A percentile compares a stretch with the other conserved stretches of the same genome.
phyloP scores from a whole-genome alignment of 2,329 filamentous ascomycete genomes.

The Allantophomopsis lycopodina region DNA sequence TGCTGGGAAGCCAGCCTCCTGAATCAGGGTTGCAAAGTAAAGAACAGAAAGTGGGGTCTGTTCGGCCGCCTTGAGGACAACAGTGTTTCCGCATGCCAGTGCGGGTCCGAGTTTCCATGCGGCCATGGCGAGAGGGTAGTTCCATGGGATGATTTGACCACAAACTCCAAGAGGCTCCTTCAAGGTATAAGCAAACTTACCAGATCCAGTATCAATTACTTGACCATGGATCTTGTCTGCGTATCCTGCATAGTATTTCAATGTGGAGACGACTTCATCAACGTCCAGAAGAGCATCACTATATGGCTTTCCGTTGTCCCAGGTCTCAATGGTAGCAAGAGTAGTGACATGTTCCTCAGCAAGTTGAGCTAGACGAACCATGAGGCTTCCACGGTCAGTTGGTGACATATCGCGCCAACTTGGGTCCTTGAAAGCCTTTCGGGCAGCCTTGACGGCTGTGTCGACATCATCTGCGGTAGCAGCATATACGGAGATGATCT shows the following conservation, averaged over 20 bases:
- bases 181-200: constrained; percentile 65
- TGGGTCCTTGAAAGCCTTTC: constrained; percentile 40
- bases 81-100: constrained; percentile 44
- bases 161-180: constrained; percentile 69
- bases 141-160: constrained; percentile 69
- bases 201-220: constrained; percentile 56
- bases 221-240: constrained; percentile 70
- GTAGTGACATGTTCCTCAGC: constrained; percentile 49
- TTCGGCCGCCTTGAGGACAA: constrained; percentile 53
- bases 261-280: constrained; percentile 37
- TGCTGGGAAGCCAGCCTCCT: constrained; percentile 63
- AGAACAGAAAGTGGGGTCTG: constrained; percentile 53
- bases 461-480: constrained; percentile 52
- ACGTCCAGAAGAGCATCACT: constrained; percentile 53
- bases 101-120: constrained; percentile 68
- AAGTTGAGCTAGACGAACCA: constrained; percentile 58
- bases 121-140: constrained; percentile 65
- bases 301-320: constrained; percentile 74
- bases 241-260: constrained; percentile 68
- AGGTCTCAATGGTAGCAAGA: constrained; percentile 48
- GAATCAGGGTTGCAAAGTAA: constrained; percentile 52
- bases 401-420: constrained; percentile 56
- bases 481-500: constrained; percentile 55
- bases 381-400: constrained; percentile 52
- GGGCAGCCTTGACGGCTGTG: constrained; percentile 50